Percentiles rank a stretch among this genome's conserved stretches.
These are phyloP conservation scores for Tricholoma matsutake DNA, from an alignment of 768 basidiomycete genomes.

Conservation along the genomic window DNA sequence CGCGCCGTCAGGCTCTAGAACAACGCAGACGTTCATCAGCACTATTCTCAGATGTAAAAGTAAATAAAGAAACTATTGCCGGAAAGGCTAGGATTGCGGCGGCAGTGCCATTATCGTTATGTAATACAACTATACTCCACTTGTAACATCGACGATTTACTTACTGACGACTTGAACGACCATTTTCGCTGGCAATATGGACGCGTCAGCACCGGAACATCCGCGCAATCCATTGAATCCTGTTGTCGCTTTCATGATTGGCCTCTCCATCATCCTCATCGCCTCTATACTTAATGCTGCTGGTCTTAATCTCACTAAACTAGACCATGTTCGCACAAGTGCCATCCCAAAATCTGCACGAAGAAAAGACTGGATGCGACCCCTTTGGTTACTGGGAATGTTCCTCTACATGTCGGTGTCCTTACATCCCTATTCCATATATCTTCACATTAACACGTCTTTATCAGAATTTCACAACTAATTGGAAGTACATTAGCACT, in stretches of 20 bases:
- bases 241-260: slow-evolving; percentile 76
- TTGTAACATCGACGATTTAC: not conserved
- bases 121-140: not conserved
- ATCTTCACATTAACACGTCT: slow-evolving; percentile 5
- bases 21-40: too few species aligned
- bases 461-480: slow-evolving; percentile 69
- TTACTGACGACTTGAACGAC: not conserved
- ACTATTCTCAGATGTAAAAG: too few species aligned
- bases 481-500: slow-evolving; percentile 86
- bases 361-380: slow-evolving; percentile 74
- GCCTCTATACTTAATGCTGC: slow-evolving; percentile 88
- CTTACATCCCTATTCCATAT: not conserved
- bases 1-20: too few species aligned
- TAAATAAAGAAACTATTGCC: too few species aligned
- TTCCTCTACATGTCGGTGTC: slow-evolving; percentile 80
- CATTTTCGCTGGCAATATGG: not conserved
- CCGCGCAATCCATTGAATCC: slow-evolving; percentile 35
- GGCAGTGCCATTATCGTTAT: not conserved
- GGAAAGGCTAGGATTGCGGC: too few species aligned
- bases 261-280: slow-evolving; percentile 78
- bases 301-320: slow-evolving; percentile 92
- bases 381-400: slow-evolving; percentile 91
- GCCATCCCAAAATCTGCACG: slow-evolving; percentile 74
- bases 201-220: slow-evolving; percentile 1
- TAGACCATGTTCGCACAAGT: slow-evolving; percentile 84